Evolutionary conservation across 2,329 filamentous ascomycete species (phyloP).

Genomic region (Talaromyces sp.): DNA sequence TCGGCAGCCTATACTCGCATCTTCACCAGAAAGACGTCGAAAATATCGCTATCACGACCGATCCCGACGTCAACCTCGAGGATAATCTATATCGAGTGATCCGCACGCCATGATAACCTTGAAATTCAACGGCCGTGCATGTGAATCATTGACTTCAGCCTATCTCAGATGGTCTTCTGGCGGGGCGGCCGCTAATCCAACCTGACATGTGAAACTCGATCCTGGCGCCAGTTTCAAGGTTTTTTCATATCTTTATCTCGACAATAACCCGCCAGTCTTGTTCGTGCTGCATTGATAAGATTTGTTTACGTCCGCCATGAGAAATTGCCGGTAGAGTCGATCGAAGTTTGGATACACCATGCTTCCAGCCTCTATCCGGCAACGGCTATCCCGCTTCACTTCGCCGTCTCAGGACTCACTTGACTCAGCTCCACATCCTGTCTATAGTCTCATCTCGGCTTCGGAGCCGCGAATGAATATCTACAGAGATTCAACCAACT

Average conservation of each 20-base stretch:
- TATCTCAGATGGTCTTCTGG: neutral
- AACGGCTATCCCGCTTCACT: conserved; percentile 20
- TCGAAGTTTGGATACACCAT: neutral
- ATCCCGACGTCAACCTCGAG: neutral
- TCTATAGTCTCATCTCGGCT: neutral
- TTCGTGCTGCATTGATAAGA: neutral
- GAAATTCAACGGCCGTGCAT: neutral
- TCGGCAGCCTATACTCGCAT: too few relatives aligned
- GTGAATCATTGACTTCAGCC: neutral
- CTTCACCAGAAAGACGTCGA: neutral
- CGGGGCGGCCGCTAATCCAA: neutral
- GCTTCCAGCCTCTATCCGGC: conserved; percentile 24
- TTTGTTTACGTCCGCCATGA: neutral
- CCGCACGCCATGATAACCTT: neutral
- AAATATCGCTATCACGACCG: neutral
- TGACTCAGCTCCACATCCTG: neutral
- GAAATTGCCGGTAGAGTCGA: neutral
- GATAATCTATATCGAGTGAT: neutral
- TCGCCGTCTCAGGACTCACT: conserved; percentile 3
- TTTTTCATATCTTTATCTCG: neutral
- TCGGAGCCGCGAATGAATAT: neutral
- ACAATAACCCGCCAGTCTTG: neutral
- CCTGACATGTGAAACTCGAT: conserved; percentile 2
- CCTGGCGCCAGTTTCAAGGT: neutral
- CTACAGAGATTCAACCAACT: neutral